phyloP scores from a whole-genome alignment of 2,329 filamentous ascomycete genomes.

The Penicillium frequentans region DNA sequence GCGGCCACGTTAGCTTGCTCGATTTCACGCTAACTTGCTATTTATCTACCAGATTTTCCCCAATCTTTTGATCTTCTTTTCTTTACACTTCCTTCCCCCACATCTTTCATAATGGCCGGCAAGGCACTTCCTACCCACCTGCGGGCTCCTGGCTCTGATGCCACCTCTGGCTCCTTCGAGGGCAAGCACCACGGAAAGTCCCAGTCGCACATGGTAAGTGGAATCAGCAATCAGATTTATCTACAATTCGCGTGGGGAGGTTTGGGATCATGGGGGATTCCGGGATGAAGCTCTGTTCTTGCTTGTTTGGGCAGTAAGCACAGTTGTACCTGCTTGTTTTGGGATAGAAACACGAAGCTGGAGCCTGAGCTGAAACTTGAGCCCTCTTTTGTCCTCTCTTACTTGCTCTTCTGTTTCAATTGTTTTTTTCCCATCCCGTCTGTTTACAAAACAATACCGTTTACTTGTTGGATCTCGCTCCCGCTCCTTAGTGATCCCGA shows the following conservation, averaged over 20 bases:
- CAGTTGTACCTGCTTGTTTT: background rate
- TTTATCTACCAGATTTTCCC: background rate
- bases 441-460: background rate
- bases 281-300: conserved; percentile 5
- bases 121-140: conserved; percentile 83
- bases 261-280: background rate
- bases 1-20: conserved; percentile 10
- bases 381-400: background rate
- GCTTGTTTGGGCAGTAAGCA: background rate
- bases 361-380: background rate
- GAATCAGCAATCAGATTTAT: background rate
- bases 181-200: conserved; percentile 57
- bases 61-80: background rate
- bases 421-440: background rate
- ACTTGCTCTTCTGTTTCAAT: background rate
- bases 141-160: conserved; percentile 58
- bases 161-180: conserved; percentile 33
- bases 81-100: conserved; percentile 2
- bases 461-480: background rate
- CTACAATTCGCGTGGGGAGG: background rate
- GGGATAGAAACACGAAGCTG: background rate
- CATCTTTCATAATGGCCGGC: conserved; percentile 61
- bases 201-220: conserved; percentile 57
- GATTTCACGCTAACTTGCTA: background rate
- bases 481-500: background rate